Base-by-base conservation (phyloP, 371 early-diverging fungal species). In the Mortierella sp. region DNA sequence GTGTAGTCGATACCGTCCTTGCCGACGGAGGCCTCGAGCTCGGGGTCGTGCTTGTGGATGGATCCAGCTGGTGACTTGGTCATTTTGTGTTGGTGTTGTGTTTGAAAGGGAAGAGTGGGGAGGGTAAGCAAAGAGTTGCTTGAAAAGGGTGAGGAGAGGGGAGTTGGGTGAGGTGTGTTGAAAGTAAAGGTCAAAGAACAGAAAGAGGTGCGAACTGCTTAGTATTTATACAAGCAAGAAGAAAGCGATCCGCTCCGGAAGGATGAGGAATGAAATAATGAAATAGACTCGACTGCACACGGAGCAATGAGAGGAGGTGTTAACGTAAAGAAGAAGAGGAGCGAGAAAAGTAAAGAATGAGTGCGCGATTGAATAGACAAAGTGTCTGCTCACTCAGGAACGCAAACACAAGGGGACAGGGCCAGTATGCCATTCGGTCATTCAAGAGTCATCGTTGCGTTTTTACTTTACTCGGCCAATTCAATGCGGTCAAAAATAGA, bases 1-100 rank as follows among this genome's bases (percentile, higher is more conserved):
- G 85, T 82, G 77, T 88, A 88, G 76, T 88, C 88, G n/a, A 88
- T 88, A 81, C 86, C 85, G 64, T 82, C 88, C 72, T 88, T 88
- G 74, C 83, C 83, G 44, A 83, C 80, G 34, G 83, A 83, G 46
- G 83, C 83, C 43, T 83, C 83, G 61, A 83, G 78, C 61, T 83
- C 83, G 67, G 80, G 72, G 50, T 83, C 83, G 83, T 83, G 83
- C 80, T 79, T 83, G 77, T 80, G 75, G 55, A 83, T 83, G 0
- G 76, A 77, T 50, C 74, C 43, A 67, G 78, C 51, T 34, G 77
- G 82, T n/a, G 82, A 82, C 61, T 75, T 79, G 34, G 71, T 61
- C 82, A 82, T 82, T 3, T 82, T 79, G 77, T 59, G 43, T 40
- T 40, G 21, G 37, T 44, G 55, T 40, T 3, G 50, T 24, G 28